Evolutionary conservation across 164 flowering plant genomes (phyloP).

Genomic region (Vitis cinerea): DNA sequence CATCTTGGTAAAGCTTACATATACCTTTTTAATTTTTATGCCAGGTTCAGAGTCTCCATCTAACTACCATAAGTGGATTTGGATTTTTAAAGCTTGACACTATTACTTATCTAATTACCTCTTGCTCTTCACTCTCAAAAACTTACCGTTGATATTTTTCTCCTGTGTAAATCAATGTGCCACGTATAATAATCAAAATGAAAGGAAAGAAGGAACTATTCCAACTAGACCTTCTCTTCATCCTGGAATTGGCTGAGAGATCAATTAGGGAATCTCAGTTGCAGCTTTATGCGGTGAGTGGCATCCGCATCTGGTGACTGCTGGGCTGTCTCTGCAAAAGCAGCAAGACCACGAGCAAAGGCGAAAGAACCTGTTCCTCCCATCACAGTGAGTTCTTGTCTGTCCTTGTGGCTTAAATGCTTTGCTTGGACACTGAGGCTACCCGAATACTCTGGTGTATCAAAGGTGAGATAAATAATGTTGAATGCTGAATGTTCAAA

Average conservation of each 20-base stretch:
- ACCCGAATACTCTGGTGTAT: conserved; percentile 57
- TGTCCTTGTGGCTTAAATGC: conserved; percentile 30
- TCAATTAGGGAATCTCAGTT: conserved; percentile 50
- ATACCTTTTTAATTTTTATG: too few species aligned
- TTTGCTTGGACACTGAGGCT: conserved; percentile 64
- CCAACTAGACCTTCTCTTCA: conserved; percentile 12
- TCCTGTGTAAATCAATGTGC: too few species aligned
- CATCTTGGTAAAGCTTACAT: too few species aligned
- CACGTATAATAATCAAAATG: too few species aligned
- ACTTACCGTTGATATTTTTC: too few species aligned
- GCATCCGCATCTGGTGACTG: conserved; percentile 24
- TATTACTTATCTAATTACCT: too few species aligned
- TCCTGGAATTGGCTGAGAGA: conserved; percentile 33
- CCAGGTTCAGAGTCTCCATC: too few species aligned
- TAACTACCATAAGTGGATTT: too few species aligned
- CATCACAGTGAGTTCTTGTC: conserved; percentile 58
- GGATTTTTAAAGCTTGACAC: too few species aligned
- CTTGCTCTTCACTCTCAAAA: too few species aligned
- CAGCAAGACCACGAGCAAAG: conserved; percentile 74
- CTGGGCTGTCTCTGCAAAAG: conserved; percentile 37
- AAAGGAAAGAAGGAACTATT: too few species aligned
- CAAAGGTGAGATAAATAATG: conserved; percentile 63
- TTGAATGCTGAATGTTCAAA: conserved; percentile 70
- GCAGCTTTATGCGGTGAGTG: conserved; percentile 58
- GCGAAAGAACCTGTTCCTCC: conserved; percentile 93